Evolutionary conservation across 2,329 filamentous ascomycete genomes (phyloP).

Genomic region (Colletotrichum godetiae): DNA sequence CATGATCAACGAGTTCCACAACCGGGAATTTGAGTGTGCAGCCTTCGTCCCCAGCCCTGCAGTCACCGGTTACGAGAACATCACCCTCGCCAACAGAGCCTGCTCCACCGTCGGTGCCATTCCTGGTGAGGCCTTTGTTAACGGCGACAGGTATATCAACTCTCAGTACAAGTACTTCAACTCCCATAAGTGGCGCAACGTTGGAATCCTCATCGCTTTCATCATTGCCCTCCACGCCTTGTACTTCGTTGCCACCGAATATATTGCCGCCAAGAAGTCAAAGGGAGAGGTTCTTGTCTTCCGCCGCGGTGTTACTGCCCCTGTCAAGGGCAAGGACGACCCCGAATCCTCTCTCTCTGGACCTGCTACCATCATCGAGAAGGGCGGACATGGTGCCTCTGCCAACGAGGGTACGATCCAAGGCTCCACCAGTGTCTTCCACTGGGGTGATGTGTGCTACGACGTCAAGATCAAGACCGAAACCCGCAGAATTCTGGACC

Average conservation of each 20-base stretch:
- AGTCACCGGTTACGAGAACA: conserved; percentile 37
- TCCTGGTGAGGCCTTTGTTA: conserved; percentile 53
- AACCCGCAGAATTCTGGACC: conserved; percentile 70
- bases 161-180: conserved; percentile 56
- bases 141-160: conserved; percentile 57
- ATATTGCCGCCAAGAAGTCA: conserved; percentile 58
- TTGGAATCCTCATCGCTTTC: conserved; percentile 67
- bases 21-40: conserved; percentile 55
- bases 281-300: conserved; percentile 73
- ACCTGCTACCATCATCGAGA: conserved; percentile 29
- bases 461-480: conserved; percentile 76
- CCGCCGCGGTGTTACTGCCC: conserved; percentile 52
- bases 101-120: conserved; percentile 58
- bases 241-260: conserved; percentile 64
- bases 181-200: conserved; percentile 63
- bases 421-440: conserved; percentile 72
- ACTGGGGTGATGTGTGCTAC: conserved; percentile 76
- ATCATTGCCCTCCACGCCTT: conserved; percentile 57
- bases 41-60: conserved; percentile 36
- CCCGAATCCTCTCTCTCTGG: conserved; percentile 31
- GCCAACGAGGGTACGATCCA: conserved; percentile 37
- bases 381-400: conserved; percentile 20
- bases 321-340: conserved; percentile 27
- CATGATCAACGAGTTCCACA: conserved; percentile 72
- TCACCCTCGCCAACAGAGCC: conserved; percentile 43